Base-by-base conservation (phyloP, 2,329 filamentous ascomycete genomes). In the Colletotrichum acutatum region DNA sequence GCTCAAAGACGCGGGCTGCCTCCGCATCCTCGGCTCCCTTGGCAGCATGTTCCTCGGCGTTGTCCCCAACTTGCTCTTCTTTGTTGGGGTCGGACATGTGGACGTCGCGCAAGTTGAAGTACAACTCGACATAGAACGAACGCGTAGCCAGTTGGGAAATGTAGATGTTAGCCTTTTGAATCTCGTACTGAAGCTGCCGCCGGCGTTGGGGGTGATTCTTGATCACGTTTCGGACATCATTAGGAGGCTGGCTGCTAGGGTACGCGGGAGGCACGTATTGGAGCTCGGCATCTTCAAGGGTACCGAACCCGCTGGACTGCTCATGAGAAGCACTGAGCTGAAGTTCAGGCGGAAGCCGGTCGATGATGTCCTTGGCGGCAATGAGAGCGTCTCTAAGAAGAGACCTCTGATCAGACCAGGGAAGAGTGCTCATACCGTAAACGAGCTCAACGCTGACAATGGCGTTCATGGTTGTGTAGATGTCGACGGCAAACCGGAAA, bases 91-190 rank as follows among this genome's bases (percentile, higher is more conserved):
- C 83, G 22, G 84, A 80, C 54, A 89, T 83, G 77, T 92, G 90
- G 1, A 91, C 89, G 66, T 95, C 93, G 49, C 91, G 90, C 1
- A 97, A 86, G 76, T 91, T 91, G 81, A 94, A 94, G 83, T 96
- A 97, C 75, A 95, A 92, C 80, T 97, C 94, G 0, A 97, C 94
- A 69, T 96, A 91, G 80, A 95, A 95, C 0, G 94, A 96, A 28
- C 95, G 89, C 0, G 94, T 97, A 2, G 92, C 91, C 11, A 98
- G 86, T 78, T 95, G 93, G 6, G 93, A 96, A 2, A 92, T 91
- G 79, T 96, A 95, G 52, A 98, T 94, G 80, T 97, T 97, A 7
- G 94, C 94, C 80, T 97, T 97, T 80, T 97, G 95, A 34, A 98
- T 97, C 82, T 97, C 95, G 76, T 92, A 95, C 79, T 97, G 94